Evolutionary conservation across 306 rosid species (phyloP).

Genomic region (Glycine soja): DNA sequence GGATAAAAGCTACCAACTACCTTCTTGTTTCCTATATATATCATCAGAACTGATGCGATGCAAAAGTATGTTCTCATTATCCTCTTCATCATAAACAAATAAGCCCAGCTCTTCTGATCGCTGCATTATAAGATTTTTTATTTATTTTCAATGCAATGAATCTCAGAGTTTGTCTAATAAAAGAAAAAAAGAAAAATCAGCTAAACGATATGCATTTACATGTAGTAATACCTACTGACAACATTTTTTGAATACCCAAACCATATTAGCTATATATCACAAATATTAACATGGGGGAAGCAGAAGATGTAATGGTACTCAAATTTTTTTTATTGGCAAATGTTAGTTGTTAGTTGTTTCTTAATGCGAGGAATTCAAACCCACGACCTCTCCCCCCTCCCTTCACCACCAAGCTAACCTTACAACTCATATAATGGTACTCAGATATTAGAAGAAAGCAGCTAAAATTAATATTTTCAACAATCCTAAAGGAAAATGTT

Average conservation of each 20-base stretch:
- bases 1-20: conserved; percentile 55
- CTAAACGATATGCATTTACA: conserved; percentile 29
- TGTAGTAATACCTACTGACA: conserved; percentile 3
- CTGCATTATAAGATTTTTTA: conserved; percentile 58
- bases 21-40: conserved; percentile 97
- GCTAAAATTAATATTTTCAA: neutral
- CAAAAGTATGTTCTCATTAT: conserved; percentile 80
- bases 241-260: conserved; percentile 12
- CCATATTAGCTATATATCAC: conserved; percentile 1
- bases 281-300: neutral
- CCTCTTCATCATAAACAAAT: conserved; percentile 89
- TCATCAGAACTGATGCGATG: conserved; percentile 85
- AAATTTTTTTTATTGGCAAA: neutral
- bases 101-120: conserved; percentile 89
- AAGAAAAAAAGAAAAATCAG: conserved; percentile 14
- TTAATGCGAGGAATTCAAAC: no score
- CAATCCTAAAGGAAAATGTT: conserved; percentile 20
- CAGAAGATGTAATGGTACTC: conserved; percentile 11
- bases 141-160: conserved; percentile 34
- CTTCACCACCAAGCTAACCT: no score
- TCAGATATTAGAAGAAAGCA: conserved; percentile 24
- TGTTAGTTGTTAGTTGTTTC: no score
- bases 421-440: neutral
- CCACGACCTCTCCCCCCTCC: no score
- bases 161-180: conserved; percentile 26